A percentile compares a stretch with the other conserved stretches of the same genome.
These are phyloP conservation scores for Picea glauca DNA, from an alignment of 75 land plant species.

Conservation along the genomic window DNA sequence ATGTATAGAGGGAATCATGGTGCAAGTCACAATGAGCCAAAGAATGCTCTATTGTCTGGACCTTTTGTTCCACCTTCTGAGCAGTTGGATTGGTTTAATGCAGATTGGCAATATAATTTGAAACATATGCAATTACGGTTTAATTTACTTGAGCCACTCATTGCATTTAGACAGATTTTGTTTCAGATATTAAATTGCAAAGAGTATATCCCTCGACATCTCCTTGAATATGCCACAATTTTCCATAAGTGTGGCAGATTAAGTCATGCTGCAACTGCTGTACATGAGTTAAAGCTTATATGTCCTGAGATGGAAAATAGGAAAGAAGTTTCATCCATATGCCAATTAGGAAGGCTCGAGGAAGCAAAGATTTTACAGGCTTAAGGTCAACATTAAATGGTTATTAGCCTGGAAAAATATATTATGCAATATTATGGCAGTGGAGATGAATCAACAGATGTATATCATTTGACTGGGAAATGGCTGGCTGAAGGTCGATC, in stretches of 20 bases:
- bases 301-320: conserved; percentile 22
- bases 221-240: no score
- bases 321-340: conserved; percentile 7
- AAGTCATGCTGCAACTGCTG: no score
- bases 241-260: no score
- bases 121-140: conserved; percentile 55
- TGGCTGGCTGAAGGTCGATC: conserved; percentile 96
- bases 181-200: conserved; percentile 11
- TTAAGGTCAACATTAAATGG: conserved; percentile 87
- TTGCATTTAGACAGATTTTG: conserved; percentile 66
- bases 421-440: conserved; percentile 37
- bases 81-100: conserved; percentile 52
- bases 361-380: conserved; percentile 92
- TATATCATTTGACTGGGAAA: conserved; percentile 83
- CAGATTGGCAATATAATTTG: conserved; percentile 60
- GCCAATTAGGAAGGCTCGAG: conserved; percentile 75
- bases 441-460: conserved; percentile 52
- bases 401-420: conserved; percentile 75
- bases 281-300: conserved; percentile 52
- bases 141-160: conserved; percentile 75
- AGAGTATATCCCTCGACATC: conserved; percentile 19
- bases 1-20: conserved; percentile 15
- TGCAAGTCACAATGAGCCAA: background rate
- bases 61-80: conserved; percentile 41
- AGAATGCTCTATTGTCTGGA: conserved; percentile 18